A percentile compares a stretch with the other conserved stretches of the same genome.
Evolutionary conservation across 2,329 filamentous ascomycete genomes (phyloP).

Genomic region (Xylariaceae sp.): DNA sequence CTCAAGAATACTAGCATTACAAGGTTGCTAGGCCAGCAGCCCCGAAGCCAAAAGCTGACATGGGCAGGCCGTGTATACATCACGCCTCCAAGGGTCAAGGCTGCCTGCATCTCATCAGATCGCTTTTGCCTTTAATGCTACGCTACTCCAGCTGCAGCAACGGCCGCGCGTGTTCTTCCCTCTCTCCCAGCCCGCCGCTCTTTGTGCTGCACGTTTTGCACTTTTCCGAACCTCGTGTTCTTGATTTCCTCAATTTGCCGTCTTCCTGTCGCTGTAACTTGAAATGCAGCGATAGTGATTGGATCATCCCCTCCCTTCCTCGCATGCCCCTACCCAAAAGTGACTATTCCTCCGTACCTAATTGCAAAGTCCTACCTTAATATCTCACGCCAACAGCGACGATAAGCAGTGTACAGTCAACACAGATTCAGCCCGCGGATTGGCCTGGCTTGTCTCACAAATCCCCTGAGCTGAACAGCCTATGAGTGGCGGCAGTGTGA

Average conservation of each 20-base stretch:
- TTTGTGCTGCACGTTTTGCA: constrained; percentile 10
- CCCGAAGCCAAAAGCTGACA: no score
- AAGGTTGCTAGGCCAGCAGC: no score
- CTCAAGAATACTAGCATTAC: no score
- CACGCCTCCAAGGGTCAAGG: background rate
- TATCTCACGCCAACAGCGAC: no score
- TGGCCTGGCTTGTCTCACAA: constrained; percentile 3
- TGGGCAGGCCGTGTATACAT: no score
- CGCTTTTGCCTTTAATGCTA: background rate
- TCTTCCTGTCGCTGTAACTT: background rate
- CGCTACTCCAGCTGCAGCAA: background rate
- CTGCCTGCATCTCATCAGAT: background rate
- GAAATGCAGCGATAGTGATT: background rate
- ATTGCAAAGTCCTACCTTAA: background rate
- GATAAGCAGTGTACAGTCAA: no score
- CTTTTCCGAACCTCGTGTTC: constrained; percentile 14
- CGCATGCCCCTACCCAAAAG: no score
- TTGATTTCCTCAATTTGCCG: background rate
- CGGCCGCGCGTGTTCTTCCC: background rate
- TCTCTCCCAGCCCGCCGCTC: background rate
- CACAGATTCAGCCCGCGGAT: background rate
- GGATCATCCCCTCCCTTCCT: no score
- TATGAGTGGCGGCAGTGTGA: background rate
- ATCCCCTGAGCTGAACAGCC: constrained; percentile 8
- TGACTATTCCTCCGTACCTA: background rate